phyloP scores from a whole-genome alignment of 1,284 basidiomycete species.

The Pseudozyma sp. region DNA sequence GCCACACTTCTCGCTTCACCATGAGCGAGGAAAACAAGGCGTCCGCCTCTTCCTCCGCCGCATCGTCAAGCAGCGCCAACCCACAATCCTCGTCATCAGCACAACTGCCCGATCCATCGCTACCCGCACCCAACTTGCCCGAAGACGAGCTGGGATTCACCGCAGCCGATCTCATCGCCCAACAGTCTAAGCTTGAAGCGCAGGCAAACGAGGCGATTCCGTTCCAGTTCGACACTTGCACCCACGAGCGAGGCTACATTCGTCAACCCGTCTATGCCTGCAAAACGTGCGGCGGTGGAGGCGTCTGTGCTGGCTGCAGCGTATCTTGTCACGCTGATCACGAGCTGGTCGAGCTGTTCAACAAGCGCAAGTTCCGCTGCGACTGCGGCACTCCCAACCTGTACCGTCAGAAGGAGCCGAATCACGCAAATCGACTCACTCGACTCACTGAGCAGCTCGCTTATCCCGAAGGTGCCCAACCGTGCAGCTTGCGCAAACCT shows the following conservation, averaged over 20 bases:
- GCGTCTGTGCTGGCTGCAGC: slow-evolving; percentile 70
- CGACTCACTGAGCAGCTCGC: slow-evolving; percentile 26
- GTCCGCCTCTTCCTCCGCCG: slow-evolving; percentile 8
- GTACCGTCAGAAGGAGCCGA: slow-evolving; percentile 40
- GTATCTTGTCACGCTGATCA: slow-evolving; percentile 69
- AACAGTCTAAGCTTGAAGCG: slow-evolving; percentile 67
- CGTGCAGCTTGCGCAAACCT: slow-evolving; percentile 52
- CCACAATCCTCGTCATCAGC: slow-evolving; percentile 6
- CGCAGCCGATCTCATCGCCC: slow-evolving; percentile 67
- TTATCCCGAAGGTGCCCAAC: slow-evolving; percentile 39
- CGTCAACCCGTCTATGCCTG: slow-evolving; percentile 69
- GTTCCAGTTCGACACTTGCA: slow-evolving; percentile 69
- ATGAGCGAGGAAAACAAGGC: slow-evolving; percentile 26
- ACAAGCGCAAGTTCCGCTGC: slow-evolving; percentile 66
- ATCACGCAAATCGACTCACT: slow-evolving; percentile 10
- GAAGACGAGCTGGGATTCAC: slow-evolving; percentile 62
- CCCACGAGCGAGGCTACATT: slow-evolving; percentile 66
- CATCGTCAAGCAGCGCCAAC: neutral
- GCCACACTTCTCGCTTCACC: neutral
- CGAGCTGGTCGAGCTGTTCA: slow-evolving; percentile 68
- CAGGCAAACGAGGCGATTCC: slow-evolving; percentile 69
- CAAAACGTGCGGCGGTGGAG: slow-evolving; percentile 65
- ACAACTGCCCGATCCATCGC: slow-evolving; percentile 55
- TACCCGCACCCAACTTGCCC: slow-evolving; percentile 50
- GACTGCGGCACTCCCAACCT: slow-evolving; percentile 66